A percentile compares a stretch with the other conserved stretches of the same genome.
Evolutionary conservation across 106 monocot species (phyloP).

Genomic region (Dendrobium catenatum): DNA sequence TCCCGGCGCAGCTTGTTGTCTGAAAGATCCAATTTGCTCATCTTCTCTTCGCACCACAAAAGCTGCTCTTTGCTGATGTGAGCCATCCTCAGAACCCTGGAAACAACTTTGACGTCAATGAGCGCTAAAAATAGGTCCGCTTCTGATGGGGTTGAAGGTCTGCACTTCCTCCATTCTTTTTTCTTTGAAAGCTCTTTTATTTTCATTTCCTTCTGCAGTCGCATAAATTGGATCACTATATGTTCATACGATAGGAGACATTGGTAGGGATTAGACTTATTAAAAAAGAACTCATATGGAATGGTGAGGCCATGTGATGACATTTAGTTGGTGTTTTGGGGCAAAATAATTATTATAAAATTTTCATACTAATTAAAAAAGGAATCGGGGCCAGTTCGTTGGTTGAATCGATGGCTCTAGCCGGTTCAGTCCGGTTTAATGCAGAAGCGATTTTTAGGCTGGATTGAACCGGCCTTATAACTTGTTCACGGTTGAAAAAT

Average conservation of each 20-base stretch:
- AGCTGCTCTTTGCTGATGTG: conserved; percentile 74
- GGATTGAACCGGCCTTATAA: too few relatives aligned
- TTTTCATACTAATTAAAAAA: too few relatives aligned
- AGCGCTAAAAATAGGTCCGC: conserved; percentile 51
- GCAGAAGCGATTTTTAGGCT: too few relatives aligned
- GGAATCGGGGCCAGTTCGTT: too few relatives aligned
- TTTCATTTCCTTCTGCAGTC: conserved; percentile 70
- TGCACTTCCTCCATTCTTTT: conserved; percentile 51
- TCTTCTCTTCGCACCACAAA: conserved; percentile 98
- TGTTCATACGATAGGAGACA: not conserved
- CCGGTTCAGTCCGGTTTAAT: too few relatives aligned
- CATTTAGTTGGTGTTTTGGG: too few relatives aligned
- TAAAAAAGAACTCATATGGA: too few relatives aligned
- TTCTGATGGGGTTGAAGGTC: conserved; percentile 49
- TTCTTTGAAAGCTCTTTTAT: conserved; percentile 75
- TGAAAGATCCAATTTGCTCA: conserved; percentile 77
- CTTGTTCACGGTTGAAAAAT: too few relatives aligned
- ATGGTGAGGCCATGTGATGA: too few relatives aligned
- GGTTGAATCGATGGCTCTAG: too few relatives aligned
- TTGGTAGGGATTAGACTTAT: too few relatives aligned
- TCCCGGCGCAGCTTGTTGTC: conserved; percentile 45
- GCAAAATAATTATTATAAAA: too few relatives aligned
- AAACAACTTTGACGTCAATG: conserved; percentile 67
- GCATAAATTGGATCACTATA: not conserved
- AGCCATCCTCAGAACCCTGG: conserved; percentile 76